These are phyloP conservation scores for Austroboletus novae-zelandiae DNA, from an alignment of 1,284 basidiomycete species.

Conservation along the genomic window DNA sequence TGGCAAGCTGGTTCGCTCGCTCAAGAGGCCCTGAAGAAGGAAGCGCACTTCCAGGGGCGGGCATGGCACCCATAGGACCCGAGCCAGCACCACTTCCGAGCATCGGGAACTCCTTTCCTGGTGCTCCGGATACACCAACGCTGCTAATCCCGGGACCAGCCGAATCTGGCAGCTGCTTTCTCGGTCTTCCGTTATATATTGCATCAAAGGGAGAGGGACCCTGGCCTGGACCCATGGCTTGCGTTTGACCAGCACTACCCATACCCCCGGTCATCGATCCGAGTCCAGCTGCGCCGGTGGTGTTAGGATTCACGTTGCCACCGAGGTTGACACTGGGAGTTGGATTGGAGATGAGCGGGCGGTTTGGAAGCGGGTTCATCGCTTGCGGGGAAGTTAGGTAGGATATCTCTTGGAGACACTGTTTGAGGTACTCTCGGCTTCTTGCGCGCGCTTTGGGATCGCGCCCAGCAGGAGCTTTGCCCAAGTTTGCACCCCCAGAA, in stretches of 20 bases:
- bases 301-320: slow-evolving; percentile 17
- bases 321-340: slow-evolving; percentile 39
- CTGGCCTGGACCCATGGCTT: slow-evolving; percentile 18
- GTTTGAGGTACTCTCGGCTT: slow-evolving; percentile 96
- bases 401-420: slow-evolving; percentile 97
- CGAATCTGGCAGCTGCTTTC: slow-evolving; percentile 73
- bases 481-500: slow-evolving; percentile 42
- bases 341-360: slow-evolving; percentile 69
- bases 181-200: slow-evolving; percentile 72
- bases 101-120: slow-evolving; percentile 66
- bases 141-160: slow-evolving; percentile 16
- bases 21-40: slow-evolving; percentile 47
- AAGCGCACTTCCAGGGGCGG: slow-evolving; percentile 50
- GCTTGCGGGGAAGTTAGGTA: slow-evolving; percentile 97
- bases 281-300: slow-evolving; percentile 13
- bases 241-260: slow-evolving; percentile 12
- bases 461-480: slow-evolving; percentile 73
- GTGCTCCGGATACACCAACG: slow-evolving; percentile 1
- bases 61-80: slow-evolving; percentile 42
- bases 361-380: slow-evolving; percentile 92
- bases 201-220: slow-evolving; percentile 61
- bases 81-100: slow-evolving; percentile 45
- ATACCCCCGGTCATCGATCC: slow-evolving; percentile 13
- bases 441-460: slow-evolving; percentile 94
- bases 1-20: slow-evolving; percentile 44